phyloP scores from a whole-genome alignment of 805 yeast genomes.

The Komagataella pastoris region DNA sequence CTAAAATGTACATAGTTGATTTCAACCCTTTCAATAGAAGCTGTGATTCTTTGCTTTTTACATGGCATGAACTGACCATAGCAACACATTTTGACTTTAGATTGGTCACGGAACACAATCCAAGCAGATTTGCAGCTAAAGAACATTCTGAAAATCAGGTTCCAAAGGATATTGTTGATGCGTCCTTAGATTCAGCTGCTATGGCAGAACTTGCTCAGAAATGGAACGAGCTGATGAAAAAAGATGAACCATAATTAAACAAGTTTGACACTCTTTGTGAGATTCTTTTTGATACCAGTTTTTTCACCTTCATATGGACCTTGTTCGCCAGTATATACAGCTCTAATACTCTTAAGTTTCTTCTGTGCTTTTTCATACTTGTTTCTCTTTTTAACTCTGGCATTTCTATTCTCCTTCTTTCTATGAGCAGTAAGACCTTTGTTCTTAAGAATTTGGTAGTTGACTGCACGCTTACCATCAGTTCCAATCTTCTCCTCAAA shows the following conservation, averaged over 20 bases:
- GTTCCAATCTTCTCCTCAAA: conserved; percentile 51
- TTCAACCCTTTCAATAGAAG: conserved; percentile 74
- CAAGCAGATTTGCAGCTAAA: conserved; percentile 65
- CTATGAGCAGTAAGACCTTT: conserved; percentile 91
- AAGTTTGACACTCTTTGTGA: conserved; percentile 79
- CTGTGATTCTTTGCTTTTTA: conserved; percentile 66
- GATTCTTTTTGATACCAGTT: conserved; percentile 94
- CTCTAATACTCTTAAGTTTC: conserved; percentile 82
- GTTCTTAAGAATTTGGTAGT: conserved; percentile 90
- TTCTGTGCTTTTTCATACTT: conserved; percentile 90
- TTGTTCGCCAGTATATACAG: conserved; percentile 64
- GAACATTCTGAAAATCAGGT: conserved; percentile 87
- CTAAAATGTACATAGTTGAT: conserved; percentile 60
- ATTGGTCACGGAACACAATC: conserved; percentile 52
- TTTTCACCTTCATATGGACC: conserved; percentile 87
- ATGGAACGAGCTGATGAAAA: conserved; percentile 26
- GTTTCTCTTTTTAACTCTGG: conserved; percentile 97
- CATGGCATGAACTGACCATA: conserved; percentile 68
- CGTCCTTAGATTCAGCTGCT: conserved; percentile 52
- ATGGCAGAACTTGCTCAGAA: conserved; percentile 56
- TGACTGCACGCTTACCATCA: conserved; percentile 88
- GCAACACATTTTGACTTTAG: conserved; percentile 39
- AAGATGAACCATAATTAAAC: conserved; percentile 12
- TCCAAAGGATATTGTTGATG: conserved; percentile 84
- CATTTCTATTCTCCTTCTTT: conserved; percentile 86